Evolutionary conservation across 2,329 filamentous ascomycete species (phyloP), one percentile per base, ranked within the genome.

Genomic region (Phaeosphaeriaceae sp.): DNA sequence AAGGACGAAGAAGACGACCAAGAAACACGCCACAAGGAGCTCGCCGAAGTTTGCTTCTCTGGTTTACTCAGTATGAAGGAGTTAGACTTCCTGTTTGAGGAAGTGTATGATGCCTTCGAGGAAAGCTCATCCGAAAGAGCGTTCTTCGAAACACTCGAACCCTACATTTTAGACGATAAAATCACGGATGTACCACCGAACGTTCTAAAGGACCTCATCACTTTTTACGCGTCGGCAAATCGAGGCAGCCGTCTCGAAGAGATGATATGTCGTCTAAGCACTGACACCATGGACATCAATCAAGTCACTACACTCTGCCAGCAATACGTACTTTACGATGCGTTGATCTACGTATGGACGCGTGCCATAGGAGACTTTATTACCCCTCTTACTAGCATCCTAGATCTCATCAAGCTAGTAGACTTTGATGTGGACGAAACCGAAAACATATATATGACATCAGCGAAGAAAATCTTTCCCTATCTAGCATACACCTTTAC

Each of bases 261-360:
- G 73, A 88, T 97, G 72, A 89, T 99, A 26, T 97, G 93, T 70
- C 87, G 93, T 57, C 87, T 99, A 76, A 88, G 96, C 63, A 96
- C 93, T 1, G 80, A 84, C 12, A 96, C 92, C 0, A 86, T 99
- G 68, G 95, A 99, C 69, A 86, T 99, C 60, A 93, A 99, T 69
- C 90, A 97, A 72, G 86, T 96, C 49, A 97, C 93, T 0, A 83
- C 83, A 11, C 79, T 99, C 18, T 99, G 94, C 80, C 96, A 94
- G 71, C 88, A 93, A 68, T 87, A 97, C 71, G 85, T 88, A 58
- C 82, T 99, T 3, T 99, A 97, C 67, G 95, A 99, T 73, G 95
- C 94, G 2, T 83, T 97, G 48, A 92, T 95, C 35, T 97, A 97
- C 70, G 89, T 99, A 46, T 99, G 94, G 94, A 97, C 96, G 52